Base-by-base conservation (phyloP, 495 filamentous ascomycete species). In the Rhizodiscina lignyota region DNA sequence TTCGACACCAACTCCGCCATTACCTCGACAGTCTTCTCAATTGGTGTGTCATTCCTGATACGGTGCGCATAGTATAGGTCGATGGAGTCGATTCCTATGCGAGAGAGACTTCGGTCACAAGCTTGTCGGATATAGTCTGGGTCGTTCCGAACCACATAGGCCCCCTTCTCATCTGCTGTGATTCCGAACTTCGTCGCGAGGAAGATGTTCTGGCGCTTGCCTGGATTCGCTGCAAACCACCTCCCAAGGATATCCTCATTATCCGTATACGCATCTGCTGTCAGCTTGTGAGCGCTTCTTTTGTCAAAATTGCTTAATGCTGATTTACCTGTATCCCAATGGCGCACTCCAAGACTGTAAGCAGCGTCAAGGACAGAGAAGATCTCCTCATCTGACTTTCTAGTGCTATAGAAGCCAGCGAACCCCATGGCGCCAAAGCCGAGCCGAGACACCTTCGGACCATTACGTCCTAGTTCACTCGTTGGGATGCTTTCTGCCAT, bases 391-490 rank as follows among this genome's bases (percentile, higher is more conserved):
- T 52, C 43, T 29, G 56, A 35, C 44, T 38, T 48, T 24, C 53
- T 46, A 8, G 44, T 43, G 1, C 38, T 41, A 23, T 48, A 45
- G 18, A 32, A 44, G 22, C 38, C 45, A 0, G 47, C 43, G 55
- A 60, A 56, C 35, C 56, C 58, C 56, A 61, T 62, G 36, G 53
- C 56, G 1, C 57, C 59, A 10, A 62, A 48, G 11, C 58, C 58
- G n/a, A 56, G 38, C 21, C 55, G 55, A 6, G 55, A 53, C 22
- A 60, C 59, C n/a, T 18, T 18, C 22, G 24, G 24, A 13, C 24
- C 24, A 27, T 50, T 48, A 29, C 56, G 47, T 23, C 56, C 59
- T 27, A 62, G 48, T 36, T n/a, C n/a, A n/a, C n/a, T n/a, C n/a
- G n/a, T n/a, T n/a, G n/a, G n/a, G n/a, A n/a, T n/a, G n/a, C n/a